Conservation (phyloP, 495 filamentous ascomycete genomes). For the Penicillium verhagenii region DNA sequence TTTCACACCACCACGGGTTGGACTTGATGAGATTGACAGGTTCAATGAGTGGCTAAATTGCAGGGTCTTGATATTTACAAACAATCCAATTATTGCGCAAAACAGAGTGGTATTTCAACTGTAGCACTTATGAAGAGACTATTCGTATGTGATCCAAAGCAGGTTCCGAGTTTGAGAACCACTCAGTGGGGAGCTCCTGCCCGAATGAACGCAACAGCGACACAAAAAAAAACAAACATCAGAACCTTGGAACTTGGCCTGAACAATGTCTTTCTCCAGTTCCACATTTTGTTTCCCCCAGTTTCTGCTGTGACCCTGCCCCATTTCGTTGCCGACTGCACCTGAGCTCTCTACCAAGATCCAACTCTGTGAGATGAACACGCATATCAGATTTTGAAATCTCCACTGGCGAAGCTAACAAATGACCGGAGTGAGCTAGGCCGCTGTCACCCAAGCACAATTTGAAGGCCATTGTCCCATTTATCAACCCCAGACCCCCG, state of each 20-base stretch:
- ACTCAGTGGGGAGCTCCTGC: neutral
- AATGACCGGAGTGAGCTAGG: slow-evolving; percentile 8
- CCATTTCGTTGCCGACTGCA: neutral
- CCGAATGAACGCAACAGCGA: neutral
- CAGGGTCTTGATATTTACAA: neutral
- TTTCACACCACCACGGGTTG: neutral
- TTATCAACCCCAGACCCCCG: slow-evolving; percentile 20
- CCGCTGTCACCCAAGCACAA: slow-evolving; percentile 1
- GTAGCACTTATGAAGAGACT: neutral
- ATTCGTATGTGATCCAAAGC: neutral
- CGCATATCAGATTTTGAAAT: neutral
- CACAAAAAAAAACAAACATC: neutral
- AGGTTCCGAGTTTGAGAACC: no score
- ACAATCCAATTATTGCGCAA: neutral
- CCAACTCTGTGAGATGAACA: slow-evolving; percentile 2
- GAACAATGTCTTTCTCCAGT: neutral
- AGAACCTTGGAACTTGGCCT: neutral
- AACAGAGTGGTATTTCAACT: neutral
- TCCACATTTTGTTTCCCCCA: neutral
- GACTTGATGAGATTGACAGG: neutral
- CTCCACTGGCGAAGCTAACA: neutral
- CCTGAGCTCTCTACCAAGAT: neutral
- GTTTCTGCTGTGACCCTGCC: neutral
- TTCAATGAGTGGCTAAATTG: neutral
- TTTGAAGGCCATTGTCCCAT: slow-evolving; percentile 17